These are phyloP conservation scores for Didymella pomorum DNA, from an alignment of 2,329 filamentous ascomycete species.

Conservation along the genomic window DNA sequence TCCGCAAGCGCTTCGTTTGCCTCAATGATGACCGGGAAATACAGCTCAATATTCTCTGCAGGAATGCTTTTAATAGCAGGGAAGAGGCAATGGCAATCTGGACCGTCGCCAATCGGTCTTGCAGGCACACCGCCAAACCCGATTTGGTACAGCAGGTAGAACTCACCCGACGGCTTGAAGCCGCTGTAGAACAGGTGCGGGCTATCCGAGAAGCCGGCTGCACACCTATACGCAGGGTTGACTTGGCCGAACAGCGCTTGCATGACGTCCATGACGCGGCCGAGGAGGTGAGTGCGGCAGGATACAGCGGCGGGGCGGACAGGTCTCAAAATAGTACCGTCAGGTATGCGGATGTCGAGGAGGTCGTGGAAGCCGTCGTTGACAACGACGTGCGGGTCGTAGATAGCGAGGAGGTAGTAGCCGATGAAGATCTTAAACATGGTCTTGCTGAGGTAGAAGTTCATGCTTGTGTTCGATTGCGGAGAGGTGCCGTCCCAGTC, in stretches of 20 bases:
- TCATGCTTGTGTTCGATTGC: constrained; percentile 57
- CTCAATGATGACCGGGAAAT: constrained; percentile 59
- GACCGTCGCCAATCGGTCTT: constrained; percentile 57
- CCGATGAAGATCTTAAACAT: constrained; percentile 64
- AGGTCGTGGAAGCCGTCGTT: constrained; percentile 62
- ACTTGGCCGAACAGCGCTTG: constrained; percentile 60
- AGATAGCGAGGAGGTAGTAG: constrained; percentile 59
- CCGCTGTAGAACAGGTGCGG: constrained; percentile 62
- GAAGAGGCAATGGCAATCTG: constrained; percentile 61
- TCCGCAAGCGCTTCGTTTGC: constrained; percentile 59
- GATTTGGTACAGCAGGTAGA: constrained; percentile 61
- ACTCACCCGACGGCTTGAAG: constrained; percentile 58
- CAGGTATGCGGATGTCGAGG: constrained; percentile 57
- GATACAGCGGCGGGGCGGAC: constrained; percentile 58
- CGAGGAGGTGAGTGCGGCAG: constrained; percentile 59
- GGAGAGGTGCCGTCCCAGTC: constrained; percentile 60
- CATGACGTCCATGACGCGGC: constrained; percentile 59
- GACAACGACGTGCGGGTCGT: constrained; percentile 58
- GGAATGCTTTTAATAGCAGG: constrained; percentile 61
- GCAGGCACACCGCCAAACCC: constrained; percentile 61
- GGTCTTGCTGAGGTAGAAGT: constrained; percentile 59
- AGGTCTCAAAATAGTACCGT: constrained; percentile 56
- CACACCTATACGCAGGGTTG: constrained; percentile 56
- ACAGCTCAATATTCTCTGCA: constrained; percentile 59
- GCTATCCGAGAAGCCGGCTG: constrained; percentile 61